Evolutionary conservation across 1,284 basidiomycete species (phyloP), one percentile per base, ranked within the genome.

Genomic region (Amylostereum areolatum): DNA sequence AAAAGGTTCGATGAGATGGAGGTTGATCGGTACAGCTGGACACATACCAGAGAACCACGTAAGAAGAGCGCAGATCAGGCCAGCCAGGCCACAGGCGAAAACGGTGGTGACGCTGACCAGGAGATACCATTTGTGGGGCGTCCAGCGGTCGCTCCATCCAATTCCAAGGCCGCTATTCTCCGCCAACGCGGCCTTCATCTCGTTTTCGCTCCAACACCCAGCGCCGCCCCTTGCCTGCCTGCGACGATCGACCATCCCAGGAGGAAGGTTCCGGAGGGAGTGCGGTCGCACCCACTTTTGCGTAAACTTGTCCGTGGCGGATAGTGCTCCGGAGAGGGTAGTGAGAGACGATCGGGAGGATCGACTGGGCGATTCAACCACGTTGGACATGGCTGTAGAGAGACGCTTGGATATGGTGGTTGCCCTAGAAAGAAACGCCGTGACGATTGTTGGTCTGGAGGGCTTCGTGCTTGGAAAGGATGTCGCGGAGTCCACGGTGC

Each of bases 31-130:
- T 5, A 1, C 8, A 4, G 6, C 12, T 6, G 28, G 4, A 24
- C 33, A 66, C 74, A 53, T 50, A 82, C 81, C 71, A 63, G 73
- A 66, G 60, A 81, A 81, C 80, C 81, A 84, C 4, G 77, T 80
- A 56, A 76, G 62, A 25, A 81, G 59, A 0, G 73, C 70, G 51
- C 70, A 73, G 11, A 72, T 59, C 45, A 83, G 61, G 3, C 71
- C 73, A 2, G 62, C 68, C 3, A 68, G 52, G 3, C 80, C 79
- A 62, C 76, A 80, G 1, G 63, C 59, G 46, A 83, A 73, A 30
- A 82, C 70, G 8, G 71, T 69, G 32, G 66, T 63, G 9, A 80
- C 69, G 4, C 80, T 81, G 18, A 77, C 43, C 8, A 83, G 58
- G 34, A 83, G 62, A 46, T 66, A 74, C 77, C 78, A 82, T 60